phyloP scores from a whole-genome alignment of 2,329 filamentous ascomycete species.

The Zymoseptoria passerinii region DNA sequence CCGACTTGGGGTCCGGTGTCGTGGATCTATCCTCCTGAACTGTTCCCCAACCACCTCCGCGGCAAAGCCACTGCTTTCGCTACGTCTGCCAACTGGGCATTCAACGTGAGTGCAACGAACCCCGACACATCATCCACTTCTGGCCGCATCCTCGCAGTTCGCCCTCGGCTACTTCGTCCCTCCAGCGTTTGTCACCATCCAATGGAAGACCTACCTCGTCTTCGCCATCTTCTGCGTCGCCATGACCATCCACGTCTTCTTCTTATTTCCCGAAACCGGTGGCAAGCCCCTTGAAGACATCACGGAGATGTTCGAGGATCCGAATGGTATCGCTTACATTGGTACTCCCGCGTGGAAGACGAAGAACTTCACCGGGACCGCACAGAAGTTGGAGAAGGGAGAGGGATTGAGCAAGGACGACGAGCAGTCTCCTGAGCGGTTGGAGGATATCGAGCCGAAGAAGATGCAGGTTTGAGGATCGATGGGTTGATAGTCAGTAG shows the following conservation, averaged over 20 bases:
- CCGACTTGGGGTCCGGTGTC: constrained; percentile 48
- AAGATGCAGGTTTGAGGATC: constrained; percentile 6
- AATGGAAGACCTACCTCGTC: constrained; percentile 55
- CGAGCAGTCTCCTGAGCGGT: constrained; percentile 6
- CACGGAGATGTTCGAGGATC: constrained; percentile 57
- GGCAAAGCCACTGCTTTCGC: constrained; percentile 53
- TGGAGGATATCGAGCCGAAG: constrained; percentile 7
- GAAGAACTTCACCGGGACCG: neutral
- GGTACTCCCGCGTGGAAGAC: constrained; percentile 51
- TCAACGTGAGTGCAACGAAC: constrained; percentile 35
- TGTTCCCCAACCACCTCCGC: constrained; percentile 54
- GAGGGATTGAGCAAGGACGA: constrained; percentile 6
- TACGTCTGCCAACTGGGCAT: constrained; percentile 48
- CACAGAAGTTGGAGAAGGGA: constrained; percentile 8
- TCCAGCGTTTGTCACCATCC: constrained; percentile 51
- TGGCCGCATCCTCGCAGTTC: constrained; percentile 27
- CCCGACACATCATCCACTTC: neutral
- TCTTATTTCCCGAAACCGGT: constrained; percentile 59
- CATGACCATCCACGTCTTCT: constrained; percentile 57
- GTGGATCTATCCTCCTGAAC: constrained; percentile 59
- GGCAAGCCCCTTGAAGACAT: constrained; percentile 73
- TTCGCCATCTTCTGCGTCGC: constrained; percentile 62
- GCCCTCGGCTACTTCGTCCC: constrained; percentile 53
- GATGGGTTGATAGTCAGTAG: neutral
- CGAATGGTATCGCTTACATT: constrained; percentile 32